Evolutionary conservation across 495 filamentous ascomycete genomes (phyloP), one percentile per base, ranked within the genome.

Genomic region (Cercophora samala): DNA sequence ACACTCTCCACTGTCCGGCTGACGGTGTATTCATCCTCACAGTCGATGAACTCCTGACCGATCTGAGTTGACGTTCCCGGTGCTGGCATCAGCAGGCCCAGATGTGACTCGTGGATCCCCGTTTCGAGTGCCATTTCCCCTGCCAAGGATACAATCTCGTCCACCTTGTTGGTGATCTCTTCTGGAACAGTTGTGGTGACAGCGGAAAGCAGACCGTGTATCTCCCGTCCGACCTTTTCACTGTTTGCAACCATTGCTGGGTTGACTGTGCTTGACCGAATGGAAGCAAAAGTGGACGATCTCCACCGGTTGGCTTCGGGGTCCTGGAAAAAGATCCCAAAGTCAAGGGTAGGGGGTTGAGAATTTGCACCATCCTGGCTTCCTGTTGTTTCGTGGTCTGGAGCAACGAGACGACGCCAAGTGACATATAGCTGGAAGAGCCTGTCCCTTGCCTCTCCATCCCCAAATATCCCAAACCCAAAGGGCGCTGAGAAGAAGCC

Each of bases 401-500:
- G 21, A 58, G 24, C 56, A 42, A 66, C 37, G 53, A 70, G 11
- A 24, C 55, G 56, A 23, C 32, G 56, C 68, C 68, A 70, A 5
- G 52, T 8, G 15, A 13, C 5, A 42, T 32, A 70, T 13, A 70
- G 61, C 23, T 67, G 54, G 2, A 64, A n/a, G n/a, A 70, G 51
- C 24, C 52, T 56, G 23, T 46, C 46, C 15, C 52, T 55, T 29
- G 64, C 68, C 11, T 62, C 53, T 5, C 58, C 64, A 17, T 18
- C 13, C 9, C 68, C 75, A 21, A 77, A 66, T n/a, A 56, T 69
- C 4, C 75, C 75, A 64, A 77, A 77, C 1, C 75, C 75, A 25
- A 71, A 74, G 18, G 73, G 75, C 1, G 65, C 32, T 6, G 69
- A 65, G 66, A 77, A 77, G 63, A 74, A 77, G 21, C 70, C 73